Base-by-base conservation (phyloP, 2,329 filamentous ascomycete species). In the Cytospora chrysosperma region DNA sequence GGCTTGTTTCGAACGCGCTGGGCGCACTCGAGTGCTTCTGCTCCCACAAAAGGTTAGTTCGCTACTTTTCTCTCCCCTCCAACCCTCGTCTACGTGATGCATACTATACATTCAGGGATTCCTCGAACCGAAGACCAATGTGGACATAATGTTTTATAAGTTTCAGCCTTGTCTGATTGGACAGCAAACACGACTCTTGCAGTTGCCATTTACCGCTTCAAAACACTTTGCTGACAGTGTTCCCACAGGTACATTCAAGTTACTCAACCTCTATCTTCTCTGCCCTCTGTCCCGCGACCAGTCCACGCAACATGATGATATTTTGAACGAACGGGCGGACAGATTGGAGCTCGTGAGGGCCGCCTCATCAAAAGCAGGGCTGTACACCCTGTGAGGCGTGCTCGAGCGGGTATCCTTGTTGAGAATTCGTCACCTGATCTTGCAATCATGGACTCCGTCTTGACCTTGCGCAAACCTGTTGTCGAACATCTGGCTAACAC, bases 311-410 rank as follows among this genome's bases (percentile, higher is more conserved):
- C 72, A 82, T 87, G 85, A 87, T 79, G 85, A 87, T 82, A 77
- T 77, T 76, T 86, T 87, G 84, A 86, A 87, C 85, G 85, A 87
- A 87, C 85, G 85, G 85, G 85, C 85, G 85, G 85, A 86, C 85
- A 87, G 85, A 85, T 78, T 76, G 83, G 85, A 82, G 79, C 80
- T 69, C 70, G 65, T 61, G 73, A 72, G 77, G 74, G 75, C 71
- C 72, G 77, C 74, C 72, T 75, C 78, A 72, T 77, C 76, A 75
- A 82, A 81, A 83, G 76, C 83, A 77, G 81, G 83, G 79, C 76
- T 81, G 82, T 86, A 87, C 84, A 87, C 82, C 81, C 80, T 81
- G 83, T 81, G 83, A 80, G 80, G 76, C 76, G 72, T 75, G 73
- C 70, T 70, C 65, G 68, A 70, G 73, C 72, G 75, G 77, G 81